These are phyloP conservation scores for Vanrija pseudolonga DNA, from an alignment of 1,284 basidiomycete genomes.

Conservation along the genomic window DNA sequence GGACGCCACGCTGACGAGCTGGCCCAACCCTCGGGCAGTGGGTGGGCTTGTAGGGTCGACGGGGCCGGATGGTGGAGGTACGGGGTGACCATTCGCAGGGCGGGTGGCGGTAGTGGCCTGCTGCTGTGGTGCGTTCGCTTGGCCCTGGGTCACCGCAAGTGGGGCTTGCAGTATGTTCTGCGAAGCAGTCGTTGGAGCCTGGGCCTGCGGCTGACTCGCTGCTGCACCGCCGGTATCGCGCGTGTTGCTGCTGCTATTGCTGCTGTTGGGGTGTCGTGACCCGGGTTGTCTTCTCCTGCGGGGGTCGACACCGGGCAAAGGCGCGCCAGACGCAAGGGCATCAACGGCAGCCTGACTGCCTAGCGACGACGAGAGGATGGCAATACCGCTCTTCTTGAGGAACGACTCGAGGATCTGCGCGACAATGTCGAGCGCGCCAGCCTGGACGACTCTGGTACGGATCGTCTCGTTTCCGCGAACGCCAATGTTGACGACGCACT, in stretches of 20 bases:
- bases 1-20: not conserved
- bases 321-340: slow-evolving; percentile 52
- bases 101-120: not conserved
- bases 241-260: slow-evolving; percentile 3
- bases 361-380: slow-evolving; percentile 43
- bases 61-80: not conserved
- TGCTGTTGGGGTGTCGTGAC: slow-evolving; percentile 5
- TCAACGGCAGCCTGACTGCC: slow-evolving; percentile 60
- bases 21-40: not conserved
- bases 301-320: slow-evolving; percentile 47
- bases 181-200: not conserved
- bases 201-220: not conserved
- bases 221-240: not conserved
- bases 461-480: slow-evolving; percentile 93
- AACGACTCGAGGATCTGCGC: slow-evolving; percentile 92
- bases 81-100: not conserved
- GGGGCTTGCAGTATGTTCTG: not conserved
- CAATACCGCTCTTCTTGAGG: slow-evolving; percentile 69
- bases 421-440: slow-evolving; percentile 90
- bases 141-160: not conserved
- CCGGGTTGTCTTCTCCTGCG: slow-evolving; percentile 3
- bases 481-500: slow-evolving; percentile 96
- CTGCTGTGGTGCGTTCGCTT: not conserved
- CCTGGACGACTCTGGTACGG: slow-evolving; percentile 88
- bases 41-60: not conserved